Evolutionary conservation across 441 rosid genomes (phyloP).

Genomic region (Erysimum cheiri): DNA sequence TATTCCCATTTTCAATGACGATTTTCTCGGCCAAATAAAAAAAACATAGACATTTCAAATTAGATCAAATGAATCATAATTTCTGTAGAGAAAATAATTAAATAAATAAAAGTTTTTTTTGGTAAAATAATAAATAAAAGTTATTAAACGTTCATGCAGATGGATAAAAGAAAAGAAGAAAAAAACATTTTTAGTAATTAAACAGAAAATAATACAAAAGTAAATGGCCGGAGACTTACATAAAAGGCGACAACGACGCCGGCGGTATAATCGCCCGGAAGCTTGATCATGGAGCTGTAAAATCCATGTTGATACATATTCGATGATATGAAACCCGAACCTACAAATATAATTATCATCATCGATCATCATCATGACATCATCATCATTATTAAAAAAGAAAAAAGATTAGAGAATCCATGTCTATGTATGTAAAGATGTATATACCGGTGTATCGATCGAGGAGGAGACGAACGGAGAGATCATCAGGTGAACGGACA

Average conservation of each 20-base stretch:
- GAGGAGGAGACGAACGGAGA: constrained; percentile 81
- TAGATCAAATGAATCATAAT: background rate
- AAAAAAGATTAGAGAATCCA: background rate
- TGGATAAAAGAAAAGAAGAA: background rate
- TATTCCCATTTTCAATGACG: constrained; percentile 20
- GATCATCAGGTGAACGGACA: constrained; percentile 72
- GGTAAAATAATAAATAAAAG: no score
- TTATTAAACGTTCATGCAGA: constrained; percentile 17
- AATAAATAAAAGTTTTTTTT: background rate
- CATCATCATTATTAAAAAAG: background rate
- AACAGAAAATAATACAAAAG: background rate
- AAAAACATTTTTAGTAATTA: background rate
- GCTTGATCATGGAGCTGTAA: constrained; percentile 86
- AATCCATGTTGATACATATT: constrained; percentile 83
- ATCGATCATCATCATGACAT: constrained; percentile 17
- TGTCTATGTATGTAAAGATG: background rate
- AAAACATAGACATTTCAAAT: no score
- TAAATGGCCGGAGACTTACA: constrained; percentile 50
- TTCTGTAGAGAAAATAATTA: background rate
- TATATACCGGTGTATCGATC: constrained; percentile 74
- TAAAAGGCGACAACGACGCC: constrained; percentile 93
- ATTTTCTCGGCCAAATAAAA: constrained; percentile 2
- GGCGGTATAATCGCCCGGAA: constrained; percentile 83
- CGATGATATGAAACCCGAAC: constrained; percentile 89
- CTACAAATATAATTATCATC: constrained; percentile 42